Evolutionary conservation across 768 basidiomycete genomes (phyloP), one percentile per base, ranked within the genome.

Genomic region (Pholiota conissans): DNA sequence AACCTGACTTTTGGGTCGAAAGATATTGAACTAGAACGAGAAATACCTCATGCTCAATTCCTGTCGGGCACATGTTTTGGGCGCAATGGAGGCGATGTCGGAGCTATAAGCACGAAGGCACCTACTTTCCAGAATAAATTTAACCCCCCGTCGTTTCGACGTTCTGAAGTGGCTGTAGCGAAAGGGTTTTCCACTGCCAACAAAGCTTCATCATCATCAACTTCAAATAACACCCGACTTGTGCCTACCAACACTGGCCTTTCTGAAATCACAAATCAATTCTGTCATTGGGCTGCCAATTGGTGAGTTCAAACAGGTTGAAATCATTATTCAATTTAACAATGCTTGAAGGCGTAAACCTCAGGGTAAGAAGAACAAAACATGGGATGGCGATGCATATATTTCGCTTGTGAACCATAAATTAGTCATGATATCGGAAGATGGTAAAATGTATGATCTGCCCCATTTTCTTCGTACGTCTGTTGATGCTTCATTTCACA

Each of bases 321-420:
- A 34, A 64, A 46, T 55, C 52, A 3, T 30, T 39, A 27, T 39
- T 30, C 37, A 32, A 40, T 22, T 42, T 57, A 35, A 39, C 49
- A 34, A 49, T 52, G 62, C 40, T 45, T 24, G 5, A 55, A 91
- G 92, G 91, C 81, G 92, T 34, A 90, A 87, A 63, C 82, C 82
- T 52, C 83, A 86, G 65, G 73, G 72, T 4, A 90, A 80, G 75
- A 94, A 94, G 71, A 83, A 92, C 63, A 90, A 90, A 67, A 90
- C 86, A 0, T 95, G 94, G 93, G 92, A 94, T 56, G 91, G 87
- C 2, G 91, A 87, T 60, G 85, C 80, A 7, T 89, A 81, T 69
- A 75, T 89, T 24, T 82, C 83, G 28, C 74, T 77, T 34, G 67
- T 71, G 30, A 77, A 74, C 20, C 77, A 78, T 11, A 82, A 80